Evolutionary conservation across 306 rosid species (phyloP).

Genomic region (Vigna trinervia): DNA sequence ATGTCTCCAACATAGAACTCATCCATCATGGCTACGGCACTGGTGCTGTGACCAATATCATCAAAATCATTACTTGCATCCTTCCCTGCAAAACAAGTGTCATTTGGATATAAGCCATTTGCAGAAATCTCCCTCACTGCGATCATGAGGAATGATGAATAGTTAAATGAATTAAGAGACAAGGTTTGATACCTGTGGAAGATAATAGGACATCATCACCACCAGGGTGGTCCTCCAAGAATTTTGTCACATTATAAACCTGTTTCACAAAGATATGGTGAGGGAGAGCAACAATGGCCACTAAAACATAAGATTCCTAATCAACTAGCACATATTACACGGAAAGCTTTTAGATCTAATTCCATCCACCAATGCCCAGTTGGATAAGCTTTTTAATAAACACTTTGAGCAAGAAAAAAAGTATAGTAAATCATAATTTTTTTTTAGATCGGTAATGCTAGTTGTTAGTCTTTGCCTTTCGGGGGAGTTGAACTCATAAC

Average conservation of each 20-base stretch:
- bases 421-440: not conserved
- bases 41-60: slow-evolving; percentile 85
- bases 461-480: too few relatives aligned
- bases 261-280: slow-evolving; percentile 44
- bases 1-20: slow-evolving; percentile 86
- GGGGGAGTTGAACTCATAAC: too few relatives aligned
- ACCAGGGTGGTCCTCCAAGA: slow-evolving; percentile 98
- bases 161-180: slow-evolving; percentile 4
- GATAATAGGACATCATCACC: slow-evolving; percentile 90
- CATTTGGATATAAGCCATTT: slow-evolving; percentile 26
- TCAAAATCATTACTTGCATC: slow-evolving; percentile 89
- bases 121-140: slow-evolving; percentile 4
- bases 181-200: slow-evolving; percentile 62
- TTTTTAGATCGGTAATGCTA: too few relatives aligned
- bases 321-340: not conserved
- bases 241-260: slow-evolving; percentile 91
- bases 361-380: not conserved
- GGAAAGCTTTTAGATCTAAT: not conserved
- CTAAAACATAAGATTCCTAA: not conserved
- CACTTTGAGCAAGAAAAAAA: not conserved
- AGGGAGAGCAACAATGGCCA: slow-evolving; percentile 30
- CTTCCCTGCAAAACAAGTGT: slow-evolving; percentile 65
- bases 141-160: slow-evolving; percentile 30
- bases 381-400: not conserved
- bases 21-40: slow-evolving; percentile 83